Base-by-base conservation (phyloP, 306 rosid genomes). In the Vigna hirtella region DNA sequence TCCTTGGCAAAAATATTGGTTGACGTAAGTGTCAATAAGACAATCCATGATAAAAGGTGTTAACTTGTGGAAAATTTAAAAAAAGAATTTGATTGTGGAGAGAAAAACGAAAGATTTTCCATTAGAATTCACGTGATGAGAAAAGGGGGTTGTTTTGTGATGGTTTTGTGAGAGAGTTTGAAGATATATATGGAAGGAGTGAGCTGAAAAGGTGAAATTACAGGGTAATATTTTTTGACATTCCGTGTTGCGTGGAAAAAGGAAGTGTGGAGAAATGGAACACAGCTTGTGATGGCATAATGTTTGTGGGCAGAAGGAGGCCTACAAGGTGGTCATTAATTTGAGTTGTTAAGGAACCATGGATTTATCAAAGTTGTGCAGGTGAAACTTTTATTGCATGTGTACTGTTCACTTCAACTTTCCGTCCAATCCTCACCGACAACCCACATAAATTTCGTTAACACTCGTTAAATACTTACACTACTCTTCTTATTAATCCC, bases 311-410 rank as follows among this genome's bases (percentile, higher is more conserved):
- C 56, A 55, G 72, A 45, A 47, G 67, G 66, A 74, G 47, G n/a
- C 66, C 71, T 78, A 77, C 69, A 6, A 56, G 77, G 50, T 53
- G 66, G 18, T 73, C 88, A 89, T 86, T 90, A 38, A 89, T 48
- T 83, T 76, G 32, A 85, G 88, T 89, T 82, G 91, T 86, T 88
- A 89, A 79, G 89, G 74, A 88, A 84, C 77, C 13, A 81, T 72
- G 79, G 83, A 83, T 73, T 79, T 82, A 80, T 77, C 77, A 66
- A 80, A 80, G 81, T 74, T 72, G 88, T 77, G 93, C 90, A 86
- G 96, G 93, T 94, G 98, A 87, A 94, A 83, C 76, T 81, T 90
- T 89, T 85, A 91, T 89, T 87, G 87, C 92, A 78, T 81, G 12
- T 76, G 82, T 45, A 85, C 84, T 66, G 72, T 74, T 74, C 38